These are phyloP conservation scores for Marasmius tenuissimus DNA, from an alignment of 1,284 basidiomycete genomes.

Conservation along the genomic window DNA sequence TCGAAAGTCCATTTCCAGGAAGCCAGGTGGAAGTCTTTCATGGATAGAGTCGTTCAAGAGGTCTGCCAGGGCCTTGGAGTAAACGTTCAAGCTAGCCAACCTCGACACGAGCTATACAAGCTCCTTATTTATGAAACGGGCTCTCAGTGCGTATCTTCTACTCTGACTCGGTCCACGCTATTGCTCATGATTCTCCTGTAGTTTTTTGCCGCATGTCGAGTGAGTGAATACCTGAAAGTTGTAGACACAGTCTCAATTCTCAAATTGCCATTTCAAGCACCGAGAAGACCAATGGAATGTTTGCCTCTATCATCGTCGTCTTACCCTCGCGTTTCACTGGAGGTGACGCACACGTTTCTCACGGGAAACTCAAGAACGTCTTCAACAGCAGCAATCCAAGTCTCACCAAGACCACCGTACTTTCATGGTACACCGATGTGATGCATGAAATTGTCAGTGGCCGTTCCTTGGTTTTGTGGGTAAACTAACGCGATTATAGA, in stretches of 20 bases:
- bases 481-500: conserved; percentile 8
- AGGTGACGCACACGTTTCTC: conserved; percentile 39
- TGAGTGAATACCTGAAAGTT: background rate
- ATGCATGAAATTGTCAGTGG: conserved; percentile 33
- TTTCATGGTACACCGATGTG: conserved; percentile 52
- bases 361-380: conserved; percentile 29
- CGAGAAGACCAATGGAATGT: conserved; percentile 41
- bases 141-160: conserved; percentile 1
- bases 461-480: background rate
- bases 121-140: conserved; percentile 1
- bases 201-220: background rate
- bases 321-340: conserved; percentile 44
- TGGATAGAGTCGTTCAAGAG: background rate
- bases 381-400: conserved; percentile 30
- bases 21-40: background rate
- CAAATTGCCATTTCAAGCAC: conserved; percentile 26
- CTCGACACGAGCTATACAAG: conserved; percentile 3
- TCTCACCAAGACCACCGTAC: conserved; percentile 29
- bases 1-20: conserved; percentile 18
- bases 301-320: conserved; percentile 44
- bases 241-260: background rate
- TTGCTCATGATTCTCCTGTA: background rate
- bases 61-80: background rate
- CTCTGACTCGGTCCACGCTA: background rate
- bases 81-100: background rate